These are phyloP conservation scores for Odonthalia washingtoniensis DNA, from an alignment of 31 red algal species.

Conservation along the genomic window DNA sequence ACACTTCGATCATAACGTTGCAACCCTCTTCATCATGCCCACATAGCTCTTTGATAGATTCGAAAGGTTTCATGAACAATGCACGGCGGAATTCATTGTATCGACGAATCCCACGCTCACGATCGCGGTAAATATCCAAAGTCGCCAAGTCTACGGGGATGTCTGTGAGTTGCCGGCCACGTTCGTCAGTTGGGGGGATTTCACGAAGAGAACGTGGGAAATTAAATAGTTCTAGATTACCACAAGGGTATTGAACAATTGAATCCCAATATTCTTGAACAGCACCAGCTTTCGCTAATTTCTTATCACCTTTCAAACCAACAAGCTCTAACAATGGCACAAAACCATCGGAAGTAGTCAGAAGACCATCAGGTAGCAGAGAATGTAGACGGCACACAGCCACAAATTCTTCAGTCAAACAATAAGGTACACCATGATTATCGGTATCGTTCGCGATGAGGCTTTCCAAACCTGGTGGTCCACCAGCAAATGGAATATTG, in stretches of 20 bases:
- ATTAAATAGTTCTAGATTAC: slow-evolving; percentile 48
- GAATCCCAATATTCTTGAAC: slow-evolving; percentile 28
- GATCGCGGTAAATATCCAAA: slow-evolving; percentile 57
- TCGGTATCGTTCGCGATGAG: slow-evolving; percentile 11
- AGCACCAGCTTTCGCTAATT: background rate
- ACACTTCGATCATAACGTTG: slow-evolving; percentile 18
- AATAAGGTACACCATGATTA: slow-evolving; percentile 49
- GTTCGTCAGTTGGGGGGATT: slow-evolving; percentile 12
- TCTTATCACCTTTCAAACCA: slow-evolving; percentile 39
- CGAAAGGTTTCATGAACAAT: slow-evolving; percentile 27
- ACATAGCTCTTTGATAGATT: slow-evolving; percentile 13
- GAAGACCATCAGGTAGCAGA: slow-evolving; percentile 43
- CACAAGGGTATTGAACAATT: slow-evolving; percentile 30
- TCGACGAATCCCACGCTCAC: slow-evolving; percentile 40
- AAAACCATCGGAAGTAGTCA: background rate
- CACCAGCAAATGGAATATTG: background rate
- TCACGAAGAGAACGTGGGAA: slow-evolving; percentile 40
- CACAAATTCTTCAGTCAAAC: slow-evolving; percentile 48
- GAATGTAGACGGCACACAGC: slow-evolving; percentile 52
- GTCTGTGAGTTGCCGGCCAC: background rate
- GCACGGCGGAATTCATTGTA: slow-evolving; percentile 62
- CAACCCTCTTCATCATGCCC: background rate
- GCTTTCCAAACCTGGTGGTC: background rate
- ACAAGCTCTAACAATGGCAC: slow-evolving; percentile 25
- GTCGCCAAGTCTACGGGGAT: slow-evolving; percentile 41